A percentile compares a stretch with the other conserved stretches of the same genome.
phyloP scores from a whole-genome alignment of 176 grass and related monocot species.

The Carex scoparia region DNA sequence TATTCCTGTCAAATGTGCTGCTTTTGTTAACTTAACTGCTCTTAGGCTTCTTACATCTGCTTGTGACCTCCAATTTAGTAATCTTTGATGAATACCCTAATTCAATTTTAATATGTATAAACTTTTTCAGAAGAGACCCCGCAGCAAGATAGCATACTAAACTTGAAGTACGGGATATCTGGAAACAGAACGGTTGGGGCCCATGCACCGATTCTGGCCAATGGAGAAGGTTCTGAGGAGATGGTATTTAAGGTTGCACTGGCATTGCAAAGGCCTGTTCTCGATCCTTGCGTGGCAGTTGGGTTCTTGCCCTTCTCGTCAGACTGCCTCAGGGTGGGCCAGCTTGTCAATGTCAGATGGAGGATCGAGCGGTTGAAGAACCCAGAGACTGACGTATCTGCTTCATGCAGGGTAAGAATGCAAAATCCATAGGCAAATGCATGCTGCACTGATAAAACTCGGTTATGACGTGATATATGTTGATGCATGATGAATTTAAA shows the following conservation, averaged over 20 bases:
- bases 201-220: constrained; percentile 54
- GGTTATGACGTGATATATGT: background rate
- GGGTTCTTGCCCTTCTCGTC: constrained; percentile 96
- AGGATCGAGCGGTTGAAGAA: constrained; percentile 87
- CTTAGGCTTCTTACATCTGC: constrained; percentile 3
- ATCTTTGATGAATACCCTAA: background rate
- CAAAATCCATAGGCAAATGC: constrained; percentile 2
- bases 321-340: constrained; percentile 78
- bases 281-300: constrained; percentile 89
- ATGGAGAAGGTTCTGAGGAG: constrained; percentile 36
- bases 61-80: background rate
- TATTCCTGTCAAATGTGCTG: background rate
- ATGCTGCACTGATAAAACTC: background rate
- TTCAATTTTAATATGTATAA: background rate
- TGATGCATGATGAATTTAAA: background rate
- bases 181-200: constrained; percentile 80
- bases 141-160: constrained; percentile 62
- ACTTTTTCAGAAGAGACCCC: constrained; percentile 49
- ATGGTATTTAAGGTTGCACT: constrained; percentile 64
- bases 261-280: constrained; percentile 74
- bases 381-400: constrained; percentile 27
- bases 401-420: constrained; percentile 52
- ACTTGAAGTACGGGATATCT: constrained; percentile 74
- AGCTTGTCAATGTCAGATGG: constrained; percentile 93
- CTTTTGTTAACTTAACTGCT: constrained; percentile 5